Evolutionary conservation across 805 yeast genomes (phyloP).

Genomic region (Lachancea kluyveri): DNA sequence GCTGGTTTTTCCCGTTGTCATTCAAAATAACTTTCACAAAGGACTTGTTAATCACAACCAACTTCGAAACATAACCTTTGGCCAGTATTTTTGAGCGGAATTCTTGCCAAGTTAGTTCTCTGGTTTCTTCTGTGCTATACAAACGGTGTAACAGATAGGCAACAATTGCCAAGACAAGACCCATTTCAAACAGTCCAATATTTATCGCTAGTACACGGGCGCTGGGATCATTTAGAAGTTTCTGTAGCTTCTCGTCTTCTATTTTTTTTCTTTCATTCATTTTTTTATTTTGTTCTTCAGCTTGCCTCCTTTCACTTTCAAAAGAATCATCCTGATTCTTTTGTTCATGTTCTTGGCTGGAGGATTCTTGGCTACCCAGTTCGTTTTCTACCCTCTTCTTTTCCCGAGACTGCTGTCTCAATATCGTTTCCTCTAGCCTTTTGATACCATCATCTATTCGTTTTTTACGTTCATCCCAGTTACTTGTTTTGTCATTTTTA

Average conservation of each 20-base stretch:
- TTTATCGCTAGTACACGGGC: slow-evolving; percentile 27
- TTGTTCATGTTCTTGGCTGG: slow-evolving; percentile 2
- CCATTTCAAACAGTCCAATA: slow-evolving; percentile 31
- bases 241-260: slow-evolving; percentile 11
- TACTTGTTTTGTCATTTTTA: slow-evolving; percentile 10
- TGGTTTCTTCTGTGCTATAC: slow-evolving; percentile 28
- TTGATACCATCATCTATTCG: slow-evolving; percentile 21
- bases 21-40: slow-evolving; percentile 67
- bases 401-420: slow-evolving; percentile 15
- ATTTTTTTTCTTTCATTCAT: slow-evolving; percentile 13
- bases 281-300: slow-evolving; percentile 12
- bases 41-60: slow-evolving; percentile 71
- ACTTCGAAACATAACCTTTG: slow-evolving; percentile 66
- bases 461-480: slow-evolving; percentile 16
- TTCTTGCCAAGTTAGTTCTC: slow-evolving; percentile 86
- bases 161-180: slow-evolving; percentile 28
- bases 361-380: slow-evolving; percentile 1
- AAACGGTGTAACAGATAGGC: slow-evolving; percentile 28
- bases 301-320: slow-evolving; percentile 12
- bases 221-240: slow-evolving; percentile 27
- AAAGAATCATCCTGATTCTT: slow-evolving; percentile 10
- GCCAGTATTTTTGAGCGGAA: slow-evolving; percentile 70
- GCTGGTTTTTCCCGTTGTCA: slow-evolving; percentile 51
- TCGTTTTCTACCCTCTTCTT: slow-evolving; percentile 5
- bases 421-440: slow-evolving; percentile 21